Evolutionary conservation across 2,329 filamentous ascomycete species (phyloP), one percentile per base, ranked within the genome.

Genomic region (Aspergillus costaricaensis): DNA sequence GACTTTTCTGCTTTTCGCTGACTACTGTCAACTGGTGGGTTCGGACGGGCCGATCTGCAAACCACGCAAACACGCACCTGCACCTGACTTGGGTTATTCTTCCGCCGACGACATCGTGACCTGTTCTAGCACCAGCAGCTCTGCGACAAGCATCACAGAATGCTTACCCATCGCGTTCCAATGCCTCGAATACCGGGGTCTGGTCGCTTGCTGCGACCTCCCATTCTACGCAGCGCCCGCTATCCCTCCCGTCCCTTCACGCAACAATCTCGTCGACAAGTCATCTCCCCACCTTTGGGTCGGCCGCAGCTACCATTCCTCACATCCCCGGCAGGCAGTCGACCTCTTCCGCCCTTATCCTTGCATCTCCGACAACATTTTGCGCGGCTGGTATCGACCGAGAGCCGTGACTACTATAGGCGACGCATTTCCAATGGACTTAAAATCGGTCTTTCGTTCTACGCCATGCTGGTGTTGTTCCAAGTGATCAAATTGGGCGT

Each of bases 311-410:
- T 89, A 32, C 85, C 85, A 36, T 91, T 90, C 76, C 84, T 90
- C 53, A 83, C 86, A 65, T 82, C 84, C 63, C 79, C 84, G 7
- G 77, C 83, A 25, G 75, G 79, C 62, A 68, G 71, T 66, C 66
- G 74, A 60, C 62, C 79, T 77, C 59, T 84, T 74, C 57, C 82
- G 78, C 70, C 77, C 76, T n/a, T 84, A 80, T 57, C 88, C 82
- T 71, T 82, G 83, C 72, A 79, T 76, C 74, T 71, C 38, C 80
- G 81, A 63, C 73, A 81, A 30, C 81, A 86, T 47, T 80, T 88
- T 39, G 85, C 85, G 3, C 88, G 93, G 55, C 85, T 91, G 62
- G 85, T 96, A 61, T 92, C 90, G n/a, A 96, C 91, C 0, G 89
- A 92, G 72, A 86, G 87, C 48, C 76, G 77, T 10, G 68, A 74